Conservation (phyloP, 768 basidiomycete species). For the Leucogyrophana mollusca region DNA sequence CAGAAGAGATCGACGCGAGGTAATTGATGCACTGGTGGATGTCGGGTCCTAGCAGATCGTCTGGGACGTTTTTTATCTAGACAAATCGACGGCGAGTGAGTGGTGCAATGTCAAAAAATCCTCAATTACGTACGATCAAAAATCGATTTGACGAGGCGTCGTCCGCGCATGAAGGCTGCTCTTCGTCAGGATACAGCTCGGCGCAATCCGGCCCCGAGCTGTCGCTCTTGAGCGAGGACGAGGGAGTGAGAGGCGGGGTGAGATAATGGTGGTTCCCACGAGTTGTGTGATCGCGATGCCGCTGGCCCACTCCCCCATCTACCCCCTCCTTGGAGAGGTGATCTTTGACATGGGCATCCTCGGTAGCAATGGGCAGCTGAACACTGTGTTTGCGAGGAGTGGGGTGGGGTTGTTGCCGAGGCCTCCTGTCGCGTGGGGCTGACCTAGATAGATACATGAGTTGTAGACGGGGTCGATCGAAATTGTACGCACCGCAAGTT, state of each 20-base stretch:
- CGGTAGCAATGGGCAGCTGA: conserved; percentile 11
- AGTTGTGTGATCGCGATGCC: too few relatives aligned
- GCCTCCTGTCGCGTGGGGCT: too few relatives aligned
- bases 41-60: conserved; percentile 26
- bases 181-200: conserved; percentile 16
- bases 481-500: conserved; percentile 54
- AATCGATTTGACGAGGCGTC: conserved; percentile 28
- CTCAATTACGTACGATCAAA: conserved; percentile 24
- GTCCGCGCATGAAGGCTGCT: conserved; percentile 19
- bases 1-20: conserved; percentile 17
- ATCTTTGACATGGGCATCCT: conserved; percentile 6
- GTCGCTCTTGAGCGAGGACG: conserved; percentile 49
- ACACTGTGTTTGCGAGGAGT: conserved; percentile 16
- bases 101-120: too few relatives aligned
- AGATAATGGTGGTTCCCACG: conserved; percentile 37
- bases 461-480: too few relatives aligned
- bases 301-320: conserved; percentile 8
- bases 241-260: conserved; percentile 72
- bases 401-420: conserved; percentile 11
- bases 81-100: conserved; percentile 11
- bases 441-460: too few relatives aligned
- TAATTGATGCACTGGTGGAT: conserved; percentile 28
- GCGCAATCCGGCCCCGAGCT: conserved; percentile 31
- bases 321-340: conserved; percentile 10
- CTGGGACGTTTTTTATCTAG: conserved; percentile 43